Evolutionary conservation across 768 basidiomycete species (phyloP).

Genomic region (Suillus variegatus): DNA sequence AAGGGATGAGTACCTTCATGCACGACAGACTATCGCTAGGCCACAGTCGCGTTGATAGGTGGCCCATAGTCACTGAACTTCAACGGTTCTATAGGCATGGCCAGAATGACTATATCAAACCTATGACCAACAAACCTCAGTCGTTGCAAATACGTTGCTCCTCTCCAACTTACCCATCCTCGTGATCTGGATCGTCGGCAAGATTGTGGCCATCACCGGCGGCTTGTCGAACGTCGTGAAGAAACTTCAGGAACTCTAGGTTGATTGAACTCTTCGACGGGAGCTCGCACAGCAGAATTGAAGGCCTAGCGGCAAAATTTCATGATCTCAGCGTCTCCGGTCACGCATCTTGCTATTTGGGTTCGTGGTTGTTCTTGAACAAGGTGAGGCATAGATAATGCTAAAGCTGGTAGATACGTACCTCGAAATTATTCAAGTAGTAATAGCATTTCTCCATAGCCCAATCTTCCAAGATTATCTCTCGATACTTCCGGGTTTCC

Average conservation of each 20-base stretch:
- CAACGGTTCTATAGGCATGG: constrained; percentile 1
- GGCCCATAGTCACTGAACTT: not conserved
- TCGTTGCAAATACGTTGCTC: not conserved
- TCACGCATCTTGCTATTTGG: not conserved
- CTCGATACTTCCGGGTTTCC: constrained; percentile 4
- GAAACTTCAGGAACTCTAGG: not conserved
- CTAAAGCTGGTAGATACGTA: constrained; percentile 2
- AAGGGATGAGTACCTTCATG: constrained; percentile 10
- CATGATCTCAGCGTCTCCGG: not conserved
- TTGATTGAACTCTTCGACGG: constrained; percentile 4
- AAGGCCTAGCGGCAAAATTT: constrained; percentile 3
- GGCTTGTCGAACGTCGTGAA: not conserved
- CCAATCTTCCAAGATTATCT: constrained; percentile 4
- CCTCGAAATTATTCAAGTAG: constrained; percentile 24
- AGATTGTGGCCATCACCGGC: constrained; percentile 8
- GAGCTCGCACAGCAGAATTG: constrained; percentile 5
- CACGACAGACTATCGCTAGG: constrained; percentile 5
- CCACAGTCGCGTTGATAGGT: constrained; percentile 3
- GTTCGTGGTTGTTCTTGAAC: constrained; percentile 16
- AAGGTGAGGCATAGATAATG: not conserved
- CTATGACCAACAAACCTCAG: not conserved
- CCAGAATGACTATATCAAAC: constrained; percentile 5
- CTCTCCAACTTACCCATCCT: constrained; percentile 1
- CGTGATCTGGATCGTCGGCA: not conserved
- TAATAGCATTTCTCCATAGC: constrained; percentile 13